phyloP scores from a whole-genome alignment of 2,329 filamentous ascomycete genomes.

The Fusarium tupiense region DNA sequence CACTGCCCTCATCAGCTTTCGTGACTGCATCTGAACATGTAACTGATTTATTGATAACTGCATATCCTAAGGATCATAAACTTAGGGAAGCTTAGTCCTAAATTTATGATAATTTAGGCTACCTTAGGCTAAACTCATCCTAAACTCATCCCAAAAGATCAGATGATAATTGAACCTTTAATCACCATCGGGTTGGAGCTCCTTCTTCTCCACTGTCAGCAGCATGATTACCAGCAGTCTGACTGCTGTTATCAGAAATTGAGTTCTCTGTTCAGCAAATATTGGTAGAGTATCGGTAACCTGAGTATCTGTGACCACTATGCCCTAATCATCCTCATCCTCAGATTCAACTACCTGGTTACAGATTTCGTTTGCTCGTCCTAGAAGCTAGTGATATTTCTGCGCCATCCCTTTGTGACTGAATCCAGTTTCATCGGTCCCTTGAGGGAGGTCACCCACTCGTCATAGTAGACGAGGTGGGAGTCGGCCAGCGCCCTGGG shows the following conservation, averaged over 20 bases:
- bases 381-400: not conserved
- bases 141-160: not conserved
- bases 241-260: not conserved
- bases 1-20: not conserved
- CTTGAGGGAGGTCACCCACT: not conserved
- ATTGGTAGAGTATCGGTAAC: not conserved
- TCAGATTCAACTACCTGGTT: not conserved
- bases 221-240: not conserved
- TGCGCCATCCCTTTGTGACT: not conserved
- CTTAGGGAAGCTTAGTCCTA: not conserved
- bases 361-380: not conserved
- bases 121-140: not conserved
- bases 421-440: not conserved
- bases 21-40: not conserved
- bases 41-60: too few species aligned
- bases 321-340: not conserved
- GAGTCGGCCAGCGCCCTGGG: not conserved
- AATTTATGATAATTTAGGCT: not conserved
- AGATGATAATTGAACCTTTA: not conserved
- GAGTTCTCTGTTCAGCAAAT: not conserved
- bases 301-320: not conserved
- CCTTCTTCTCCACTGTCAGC: not conserved
- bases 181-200: not conserved
- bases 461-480: not conserved
- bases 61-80: not conserved